Evolutionary conservation across 75 land plant genomes (phyloP), one percentile per base, ranked within the genome.

Genomic region (Azolla pinnata): DNA sequence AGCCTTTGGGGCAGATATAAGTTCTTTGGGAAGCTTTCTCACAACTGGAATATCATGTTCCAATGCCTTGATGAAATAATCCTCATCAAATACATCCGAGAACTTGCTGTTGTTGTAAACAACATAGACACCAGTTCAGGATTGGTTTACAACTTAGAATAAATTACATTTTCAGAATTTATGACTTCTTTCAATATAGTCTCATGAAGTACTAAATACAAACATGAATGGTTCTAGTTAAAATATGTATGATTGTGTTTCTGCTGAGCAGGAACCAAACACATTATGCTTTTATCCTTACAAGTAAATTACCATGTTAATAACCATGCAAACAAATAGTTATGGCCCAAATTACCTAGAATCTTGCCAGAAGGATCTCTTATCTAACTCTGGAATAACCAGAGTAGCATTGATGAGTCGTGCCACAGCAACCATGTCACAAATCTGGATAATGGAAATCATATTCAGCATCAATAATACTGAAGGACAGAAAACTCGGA

Each of bases 361-460:
- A 65, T 95, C 99, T 56, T 86, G 79, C 99, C 99, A 95, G 68
- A 81, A 95, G 24, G 99, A 95, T 23, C 81, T 65, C 47, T 83
- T 89, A 74, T 95, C 99, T 47, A 95, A 75, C 70, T 89, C 81
- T 33, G 99, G 99, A 63, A 95, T 78, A 17, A 95, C 88, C 48
- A 95, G 74, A 32, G 99, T 95, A 1, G 99, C 99, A 83, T 95
- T 89, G 61, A 95, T 71, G 8, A 95, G 71, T 16, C 87, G 84
- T 63, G 99, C 96, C n/a, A 95, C 83, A 29, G 85, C 99, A 48
- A 95, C 99, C 99, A 95, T 95, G 60, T 95, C 99, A 76, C 79
- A 72, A 61, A 95, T 95, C 99, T 95, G 77, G 27, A 54, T 3
- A 31, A 54, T 17, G 24, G n/a, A 2, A 18, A 28, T 51, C 54